phyloP scores from a whole-genome alignment of 352 stramenopile species.

The Phytophthora meadii region DNA sequence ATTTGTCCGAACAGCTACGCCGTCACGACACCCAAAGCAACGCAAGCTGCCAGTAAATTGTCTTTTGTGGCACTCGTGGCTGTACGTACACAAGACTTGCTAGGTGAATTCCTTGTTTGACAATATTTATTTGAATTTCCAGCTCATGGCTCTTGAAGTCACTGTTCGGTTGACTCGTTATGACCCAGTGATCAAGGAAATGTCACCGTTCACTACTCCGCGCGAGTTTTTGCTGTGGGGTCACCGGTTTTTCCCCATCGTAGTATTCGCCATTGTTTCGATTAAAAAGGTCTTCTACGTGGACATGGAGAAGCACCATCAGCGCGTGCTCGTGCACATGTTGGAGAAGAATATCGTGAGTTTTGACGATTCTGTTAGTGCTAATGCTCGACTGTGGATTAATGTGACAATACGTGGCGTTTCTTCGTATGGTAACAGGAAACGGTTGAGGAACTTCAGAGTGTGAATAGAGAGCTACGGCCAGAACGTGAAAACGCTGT shows the following conservation, averaged over 20 bases:
- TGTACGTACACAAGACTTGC: conserved; percentile 35
- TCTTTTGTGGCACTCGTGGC: conserved; percentile 48
- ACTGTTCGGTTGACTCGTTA: conserved; percentile 61
- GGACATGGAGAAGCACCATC: conserved; percentile 66
- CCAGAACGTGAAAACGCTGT: conserved; percentile 18
- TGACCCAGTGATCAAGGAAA: conserved; percentile 52
- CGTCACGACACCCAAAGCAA: conserved; percentile 52
- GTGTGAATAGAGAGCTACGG: conserved; percentile 29
- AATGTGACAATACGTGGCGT: conserved; percentile 1
- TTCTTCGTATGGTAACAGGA: conserved; percentile 19
- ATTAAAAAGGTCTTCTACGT: conserved; percentile 67
- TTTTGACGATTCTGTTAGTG: background rate
- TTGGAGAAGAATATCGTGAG: conserved; percentile 59
- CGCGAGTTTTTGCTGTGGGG: conserved; percentile 66
- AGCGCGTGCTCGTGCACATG: conserved; percentile 55
- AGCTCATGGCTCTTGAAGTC: conserved; percentile 67
- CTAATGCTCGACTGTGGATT: background rate
- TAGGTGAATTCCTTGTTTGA: background rate
- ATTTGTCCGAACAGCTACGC: conserved; percentile 44
- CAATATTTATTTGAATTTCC: background rate
- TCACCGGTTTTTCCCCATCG: conserved; percentile 61
- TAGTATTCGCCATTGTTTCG: conserved; percentile 46
- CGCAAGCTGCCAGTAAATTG: conserved; percentile 54
- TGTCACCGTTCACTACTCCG: conserved; percentile 61
- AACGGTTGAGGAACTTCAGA: conserved; percentile 37